Evolutionary conservation across 345 rosid species (phyloP).

Genomic region (Murraya paniculata): DNA sequence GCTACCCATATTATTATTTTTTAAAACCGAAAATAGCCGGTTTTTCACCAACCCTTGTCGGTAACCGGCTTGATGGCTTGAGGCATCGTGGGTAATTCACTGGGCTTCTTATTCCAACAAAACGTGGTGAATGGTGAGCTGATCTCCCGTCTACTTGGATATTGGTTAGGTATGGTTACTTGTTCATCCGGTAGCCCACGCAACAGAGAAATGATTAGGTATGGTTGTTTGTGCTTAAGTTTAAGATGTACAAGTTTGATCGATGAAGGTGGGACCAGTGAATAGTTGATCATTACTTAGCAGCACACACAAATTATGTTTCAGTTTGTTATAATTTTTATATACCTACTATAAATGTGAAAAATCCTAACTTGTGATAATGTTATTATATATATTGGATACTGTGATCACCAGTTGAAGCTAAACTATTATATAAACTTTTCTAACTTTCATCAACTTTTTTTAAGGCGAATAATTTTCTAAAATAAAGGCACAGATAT

Average conservation of each 20-base stretch:
- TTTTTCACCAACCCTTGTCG: conserved; percentile 39
- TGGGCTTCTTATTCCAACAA: background rate
- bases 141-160: too few species aligned
- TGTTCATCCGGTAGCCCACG: background rate
- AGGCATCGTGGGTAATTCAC: background rate
- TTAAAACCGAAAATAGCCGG: conserved; percentile 18
- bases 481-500: too few species aligned
- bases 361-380: too few species aligned
- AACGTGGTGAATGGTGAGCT: background rate
- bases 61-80: conserved; percentile 27
- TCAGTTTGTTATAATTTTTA: too few species aligned
- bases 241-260: background rate
- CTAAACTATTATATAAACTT: too few species aligned
- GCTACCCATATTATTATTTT: background rate
- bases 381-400: too few species aligned
- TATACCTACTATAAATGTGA: too few species aligned
- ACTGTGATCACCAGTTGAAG: too few species aligned
- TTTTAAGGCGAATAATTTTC: too few species aligned
- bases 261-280: background rate
- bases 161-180: background rate
- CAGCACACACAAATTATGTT: too few species aligned
- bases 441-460: too few species aligned
- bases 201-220: background rate
- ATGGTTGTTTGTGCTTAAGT: background rate
- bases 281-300: too few species aligned